Evolutionary conservation across 2,329 filamentous ascomycete genomes (phyloP).

Genomic region (Alternaria hordeiaustralica): DNA sequence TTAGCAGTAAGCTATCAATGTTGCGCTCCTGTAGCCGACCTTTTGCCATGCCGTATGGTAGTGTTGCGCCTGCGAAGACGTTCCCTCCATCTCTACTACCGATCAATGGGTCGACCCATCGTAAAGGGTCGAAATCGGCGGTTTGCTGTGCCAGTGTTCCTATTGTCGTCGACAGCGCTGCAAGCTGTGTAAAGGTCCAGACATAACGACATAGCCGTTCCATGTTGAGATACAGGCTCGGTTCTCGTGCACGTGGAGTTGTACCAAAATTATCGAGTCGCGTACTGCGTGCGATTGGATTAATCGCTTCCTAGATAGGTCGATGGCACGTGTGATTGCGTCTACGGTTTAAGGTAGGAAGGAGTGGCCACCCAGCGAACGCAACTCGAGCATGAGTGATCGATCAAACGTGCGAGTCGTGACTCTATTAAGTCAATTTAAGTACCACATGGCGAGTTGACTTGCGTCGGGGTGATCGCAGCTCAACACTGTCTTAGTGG

Average conservation of each 20-base stretch:
- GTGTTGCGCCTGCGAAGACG: slow-evolving; percentile 55
- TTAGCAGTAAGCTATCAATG: slow-evolving; percentile 43
- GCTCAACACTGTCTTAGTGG: slow-evolving; percentile 30
- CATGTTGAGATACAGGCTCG: not conserved
- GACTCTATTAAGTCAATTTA: not conserved
- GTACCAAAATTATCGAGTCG: not conserved
- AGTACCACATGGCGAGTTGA: slow-evolving; percentile 23
- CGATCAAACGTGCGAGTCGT: not conserved
- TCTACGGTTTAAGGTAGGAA: not conserved
- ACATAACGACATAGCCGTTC: not conserved
- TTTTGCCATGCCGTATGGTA: slow-evolving; percentile 58
- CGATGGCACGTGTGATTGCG: not conserved
- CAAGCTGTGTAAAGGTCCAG: not conserved
- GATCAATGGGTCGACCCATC: slow-evolving; percentile 54
- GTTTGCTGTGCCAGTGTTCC: not conserved
- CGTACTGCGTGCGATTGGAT: not conserved
- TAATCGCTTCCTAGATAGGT: not conserved
- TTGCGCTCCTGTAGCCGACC: slow-evolving; percentile 14
- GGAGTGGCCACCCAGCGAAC: not conserved
- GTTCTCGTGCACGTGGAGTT: not conserved
- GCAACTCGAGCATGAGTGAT: not conserved
- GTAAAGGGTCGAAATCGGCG: slow-evolving; percentile 33
- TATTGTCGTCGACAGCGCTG: not conserved
- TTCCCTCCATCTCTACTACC: slow-evolving; percentile 54
- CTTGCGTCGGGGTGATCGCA: slow-evolving; percentile 9